These are phyloP conservation scores for Pseudomonodictys pantanalensis DNA, from an alignment of 495 filamentous ascomycete genomes.

Conservation along the genomic window DNA sequence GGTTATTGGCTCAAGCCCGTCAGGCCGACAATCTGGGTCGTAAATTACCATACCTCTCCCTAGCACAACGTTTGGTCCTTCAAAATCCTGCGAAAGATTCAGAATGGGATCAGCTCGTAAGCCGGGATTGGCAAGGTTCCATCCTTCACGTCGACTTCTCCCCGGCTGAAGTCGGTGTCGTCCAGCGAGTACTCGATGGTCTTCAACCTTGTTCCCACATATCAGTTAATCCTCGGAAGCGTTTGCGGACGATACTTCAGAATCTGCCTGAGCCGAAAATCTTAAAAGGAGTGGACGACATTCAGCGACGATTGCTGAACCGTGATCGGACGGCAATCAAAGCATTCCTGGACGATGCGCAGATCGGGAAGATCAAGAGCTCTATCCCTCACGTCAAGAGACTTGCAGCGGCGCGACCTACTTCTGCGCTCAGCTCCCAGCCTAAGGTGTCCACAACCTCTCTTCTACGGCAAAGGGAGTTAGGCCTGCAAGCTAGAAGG, in stretches of 20 bases:
- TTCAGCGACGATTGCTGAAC: slow-evolving; percentile 2
- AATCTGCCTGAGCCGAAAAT: slow-evolving; percentile 15
- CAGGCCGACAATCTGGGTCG: neutral
- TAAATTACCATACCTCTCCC: slow-evolving; percentile 19
- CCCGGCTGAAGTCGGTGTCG: slow-evolving; percentile 14
- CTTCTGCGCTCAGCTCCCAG: slow-evolving; percentile 1
- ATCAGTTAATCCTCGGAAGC: slow-evolving; percentile 1
- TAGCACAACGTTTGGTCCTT: neutral
- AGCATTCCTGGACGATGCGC: slow-evolving; percentile 28
- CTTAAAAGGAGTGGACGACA: slow-evolving; percentile 4
- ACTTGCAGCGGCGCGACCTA: slow-evolving; percentile 13
- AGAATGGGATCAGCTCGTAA: slow-evolving; percentile 19
- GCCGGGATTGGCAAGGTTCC: slow-evolving; percentile 21
- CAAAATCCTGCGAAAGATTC: neutral
- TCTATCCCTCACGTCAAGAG: slow-evolving; percentile 17
- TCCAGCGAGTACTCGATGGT: slow-evolving; percentile 4
- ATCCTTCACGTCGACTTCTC: slow-evolving; percentile 33
- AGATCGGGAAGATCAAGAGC: slow-evolving; percentile 2
- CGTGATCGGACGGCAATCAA: slow-evolving; percentile 18
- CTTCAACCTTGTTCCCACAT: neutral
- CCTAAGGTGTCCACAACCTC: slow-evolving; percentile 13
- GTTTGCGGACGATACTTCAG: slow-evolving; percentile 13
- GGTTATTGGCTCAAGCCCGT: neutral
- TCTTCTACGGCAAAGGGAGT: slow-evolving; percentile 37
- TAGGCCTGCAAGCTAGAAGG: slow-evolving; percentile 29